A percentile compares a stretch with the other conserved stretches of the same genome.
phyloP scores from a whole-genome alignment of 768 basidiomycete genomes.

The Suillus decipiens region DNA sequence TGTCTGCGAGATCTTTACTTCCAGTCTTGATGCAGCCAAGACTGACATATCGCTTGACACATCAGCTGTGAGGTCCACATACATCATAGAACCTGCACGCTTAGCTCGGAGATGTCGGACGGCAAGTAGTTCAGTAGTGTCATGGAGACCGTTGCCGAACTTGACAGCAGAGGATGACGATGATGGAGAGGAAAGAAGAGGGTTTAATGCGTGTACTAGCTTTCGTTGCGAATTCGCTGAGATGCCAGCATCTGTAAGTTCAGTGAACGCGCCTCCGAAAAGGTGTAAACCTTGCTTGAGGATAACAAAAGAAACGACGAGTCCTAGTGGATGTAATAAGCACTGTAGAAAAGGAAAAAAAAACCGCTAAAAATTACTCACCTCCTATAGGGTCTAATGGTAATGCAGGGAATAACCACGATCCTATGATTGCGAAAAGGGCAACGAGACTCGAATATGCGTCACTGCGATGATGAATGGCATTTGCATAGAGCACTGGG shows the following conservation, averaged over 20 bases:
- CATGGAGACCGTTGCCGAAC: constrained; percentile 13
- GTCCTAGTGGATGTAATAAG: constrained; percentile 45
- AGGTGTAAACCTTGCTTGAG: constrained; percentile 74
- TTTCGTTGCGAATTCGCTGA: constrained; percentile 52
- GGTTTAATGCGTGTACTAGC: constrained; percentile 58
- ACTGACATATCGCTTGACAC: constrained; percentile 65
- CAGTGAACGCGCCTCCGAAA: constrained; percentile 68
- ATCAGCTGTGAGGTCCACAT: constrained; percentile 78
- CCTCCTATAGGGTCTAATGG: constrained; percentile 96
- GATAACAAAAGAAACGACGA: constrained; percentile 90
- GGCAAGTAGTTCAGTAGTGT: constrained; percentile 39
- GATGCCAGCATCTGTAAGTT: constrained; percentile 84
- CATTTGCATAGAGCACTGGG: constrained; percentile 93
- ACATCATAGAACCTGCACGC: constrained; percentile 77
- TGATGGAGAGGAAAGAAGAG: constrained; percentile 44
- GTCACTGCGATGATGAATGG: constrained; percentile 96
- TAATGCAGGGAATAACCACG: constrained; percentile 79
- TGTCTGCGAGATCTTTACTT: constrained; percentile 56
- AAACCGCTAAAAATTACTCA: constrained; percentile 30
- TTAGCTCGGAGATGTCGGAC: constrained; percentile 66
- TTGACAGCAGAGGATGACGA: constrained; percentile 19
- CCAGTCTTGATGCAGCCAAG: constrained; percentile 56
- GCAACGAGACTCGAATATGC: constrained; percentile 93
- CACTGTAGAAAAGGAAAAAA: constrained; percentile 4
- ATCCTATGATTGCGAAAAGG: constrained; percentile 89